phyloP scores from a whole-genome alignment of 257 asterid genomes.

The Cordia subcordata region DNA sequence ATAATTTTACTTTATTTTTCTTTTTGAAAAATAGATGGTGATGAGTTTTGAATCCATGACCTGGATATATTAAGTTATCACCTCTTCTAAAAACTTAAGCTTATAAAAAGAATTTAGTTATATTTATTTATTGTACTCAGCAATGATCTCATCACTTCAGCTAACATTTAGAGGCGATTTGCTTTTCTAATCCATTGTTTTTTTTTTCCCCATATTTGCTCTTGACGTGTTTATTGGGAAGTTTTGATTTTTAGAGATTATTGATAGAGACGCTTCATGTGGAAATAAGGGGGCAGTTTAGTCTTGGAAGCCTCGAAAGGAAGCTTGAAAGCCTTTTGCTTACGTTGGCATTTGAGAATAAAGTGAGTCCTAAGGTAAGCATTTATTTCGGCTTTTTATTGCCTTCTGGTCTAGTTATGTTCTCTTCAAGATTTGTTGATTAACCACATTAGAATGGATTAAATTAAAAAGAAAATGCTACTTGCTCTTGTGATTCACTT shows the following conservation, averaged over 20 bases:
- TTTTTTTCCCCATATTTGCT: neutral
- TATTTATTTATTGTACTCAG: too few relatives aligned
- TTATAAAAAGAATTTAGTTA: too few relatives aligned
- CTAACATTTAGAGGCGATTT: too few relatives aligned
- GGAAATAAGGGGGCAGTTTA: neutral
- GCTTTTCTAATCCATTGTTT: neutral
- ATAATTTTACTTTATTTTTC: too few relatives aligned
- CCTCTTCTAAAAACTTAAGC: too few relatives aligned
- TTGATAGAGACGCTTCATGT: neutral
- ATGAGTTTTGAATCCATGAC: too few relatives aligned
- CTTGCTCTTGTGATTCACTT: too few relatives aligned
- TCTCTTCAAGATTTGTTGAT: neutral
- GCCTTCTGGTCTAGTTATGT: neutral
- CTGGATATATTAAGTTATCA: too few relatives aligned
- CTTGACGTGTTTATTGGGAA: neutral
- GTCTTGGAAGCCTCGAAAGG: neutral
- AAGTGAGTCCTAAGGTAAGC: slow-evolving; percentile 31
- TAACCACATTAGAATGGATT: too few relatives aligned
- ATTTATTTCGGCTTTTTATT: slow-evolving; percentile 15
- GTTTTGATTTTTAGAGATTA: neutral
- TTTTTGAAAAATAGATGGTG: too few relatives aligned
- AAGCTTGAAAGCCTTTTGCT: slow-evolving; percentile 10
- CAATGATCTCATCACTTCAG: too few relatives aligned
- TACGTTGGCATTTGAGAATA: slow-evolving; percentile 24
- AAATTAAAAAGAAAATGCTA: too few relatives aligned